Evolutionary conservation across 345 rosid species (phyloP), one percentile per base, ranked within the genome.

Genomic region (Jatropha curcas): DNA sequence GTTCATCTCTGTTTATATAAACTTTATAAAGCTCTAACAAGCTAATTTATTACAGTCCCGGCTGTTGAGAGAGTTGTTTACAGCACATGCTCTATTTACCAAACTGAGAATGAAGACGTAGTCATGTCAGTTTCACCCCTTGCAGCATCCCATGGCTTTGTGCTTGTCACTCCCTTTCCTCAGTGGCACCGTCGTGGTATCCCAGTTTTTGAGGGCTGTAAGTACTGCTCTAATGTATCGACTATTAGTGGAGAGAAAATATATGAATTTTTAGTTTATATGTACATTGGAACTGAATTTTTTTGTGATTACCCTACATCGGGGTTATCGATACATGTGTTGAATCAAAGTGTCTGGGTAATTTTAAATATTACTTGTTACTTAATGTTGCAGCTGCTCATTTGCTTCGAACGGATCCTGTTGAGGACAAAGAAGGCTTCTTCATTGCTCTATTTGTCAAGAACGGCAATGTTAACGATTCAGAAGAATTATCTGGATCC

Each of bases 41-140:
- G 30, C 39, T 39, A 17, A 16, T 6, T 11, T 30, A 16, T 35
- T 71, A 63, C 86, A 89, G 94, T 89, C 76, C 94, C 91, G 25
- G 82, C 83, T 33, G 85, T 84, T 24, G 86, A 87, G 71, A 89
- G 78, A 81, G 75, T 94, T 61, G 98, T 88, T 20, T 94, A 94
- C 84, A 92, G 96, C 82, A 92, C 98, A 9, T 94, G 98, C 81
- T 94, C 98, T 61, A 76, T 94, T 72, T 84, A 89, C 83, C 98
- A 89, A 79, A 82, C 78, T 30, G 98, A 94, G 77, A 92, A 92
- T 34, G 98, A 94, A 85, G 97, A 89, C 73, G 98, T 94, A 8
- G 77, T 92, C 28, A 71, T 75, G 30, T 90, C 98, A 24, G 74
- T 89, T 57, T 73, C 92, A 51, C 87, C 95, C 24, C 27, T 84